Percentiles rank a stretch among this genome's conserved stretches.
Evolutionary conservation across 169 alveolate species (phyloP).

Genomic region (Eimeria zaria): DNA sequence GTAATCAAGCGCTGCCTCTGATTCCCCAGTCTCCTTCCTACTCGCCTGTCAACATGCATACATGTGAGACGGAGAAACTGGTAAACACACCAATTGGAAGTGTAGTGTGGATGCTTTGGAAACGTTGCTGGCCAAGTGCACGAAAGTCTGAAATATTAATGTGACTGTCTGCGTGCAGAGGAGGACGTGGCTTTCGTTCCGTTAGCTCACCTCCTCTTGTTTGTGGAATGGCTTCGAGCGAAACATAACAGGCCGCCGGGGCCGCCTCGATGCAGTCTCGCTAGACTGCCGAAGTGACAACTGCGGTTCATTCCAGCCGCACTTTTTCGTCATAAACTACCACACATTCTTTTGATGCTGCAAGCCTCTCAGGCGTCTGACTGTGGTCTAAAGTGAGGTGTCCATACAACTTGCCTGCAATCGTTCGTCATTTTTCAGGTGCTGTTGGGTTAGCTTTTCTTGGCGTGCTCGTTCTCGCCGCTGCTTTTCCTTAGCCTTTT

Average conservation of each 20-base stretch:
- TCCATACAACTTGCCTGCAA: constrained; percentile 51
- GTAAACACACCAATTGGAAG: not conserved
- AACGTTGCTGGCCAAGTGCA: not conserved
- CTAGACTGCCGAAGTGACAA: constrained; percentile 39
- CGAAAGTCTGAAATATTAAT: not conserved
- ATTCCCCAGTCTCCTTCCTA: constrained; percentile 48
- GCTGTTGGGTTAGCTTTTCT: constrained; percentile 80
- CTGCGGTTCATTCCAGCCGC: constrained; percentile 35
- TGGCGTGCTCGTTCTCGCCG: constrained; percentile 84
- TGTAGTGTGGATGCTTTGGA: not conserved
- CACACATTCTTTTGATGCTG: not conserved
- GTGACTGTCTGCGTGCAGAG: not conserved
- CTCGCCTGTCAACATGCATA: not conserved
- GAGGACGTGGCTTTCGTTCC: not conserved
- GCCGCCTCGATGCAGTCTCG: constrained; percentile 14
- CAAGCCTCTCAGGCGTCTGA: not conserved
- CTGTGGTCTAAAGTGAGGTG: not conserved
- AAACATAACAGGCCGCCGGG: constrained; percentile 56
- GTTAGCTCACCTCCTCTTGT: constrained; percentile 17
- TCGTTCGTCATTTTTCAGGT: constrained; percentile 82
- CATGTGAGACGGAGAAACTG: not conserved
- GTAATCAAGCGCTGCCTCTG: constrained; percentile 62
- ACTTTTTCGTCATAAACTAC: not conserved
- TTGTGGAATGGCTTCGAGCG: constrained; percentile 57
- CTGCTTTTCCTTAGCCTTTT: constrained; percentile 81